Percentiles rank a stretch among this genome's conserved stretches.
These are phyloP conservation scores for Fusarium austroafricanum DNA, from an alignment of 2,329 filamentous ascomycete species.

Conservation along the genomic window DNA sequence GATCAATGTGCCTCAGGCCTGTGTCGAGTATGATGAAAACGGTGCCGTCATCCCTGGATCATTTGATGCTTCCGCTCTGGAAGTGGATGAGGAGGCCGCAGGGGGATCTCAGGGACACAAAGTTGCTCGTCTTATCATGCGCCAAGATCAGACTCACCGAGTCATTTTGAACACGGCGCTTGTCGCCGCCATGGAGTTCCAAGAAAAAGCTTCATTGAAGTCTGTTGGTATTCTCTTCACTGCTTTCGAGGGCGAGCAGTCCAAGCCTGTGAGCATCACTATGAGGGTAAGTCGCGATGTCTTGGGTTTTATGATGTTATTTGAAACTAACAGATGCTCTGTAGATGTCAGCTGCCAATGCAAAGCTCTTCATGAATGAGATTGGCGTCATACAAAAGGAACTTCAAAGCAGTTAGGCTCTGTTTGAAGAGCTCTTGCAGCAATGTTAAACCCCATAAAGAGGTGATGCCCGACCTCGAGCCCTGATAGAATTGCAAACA, in stretches of 20 bases:
- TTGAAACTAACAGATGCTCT: slow-evolving; percentile 11
- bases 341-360: slow-evolving; percentile 66
- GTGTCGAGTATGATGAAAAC: slow-evolving; percentile 66
- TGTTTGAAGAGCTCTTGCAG: slow-evolving; percentile 12
- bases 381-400: slow-evolving; percentile 63
- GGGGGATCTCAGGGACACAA: slow-evolving; percentile 52
- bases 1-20: slow-evolving; percentile 77
- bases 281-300: slow-evolving; percentile 64
- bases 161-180: slow-evolving; percentile 89
- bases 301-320: not conserved
- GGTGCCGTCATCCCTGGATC: slow-evolving; percentile 62
- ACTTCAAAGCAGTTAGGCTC: slow-evolving; percentile 55
- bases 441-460: slow-evolving; percentile 21
- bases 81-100: slow-evolving; percentile 56
- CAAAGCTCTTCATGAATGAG: slow-evolving; percentile 64
- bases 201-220: slow-evolving; percentile 79
- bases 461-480: slow-evolving; percentile 17
- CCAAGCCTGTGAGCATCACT: slow-evolving; percentile 68
- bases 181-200: slow-evolving; percentile 81
- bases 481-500: slow-evolving; percentile 19
- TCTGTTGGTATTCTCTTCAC: slow-evolving; percentile 75
- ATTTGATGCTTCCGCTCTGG: slow-evolving; percentile 66
- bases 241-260: slow-evolving; percentile 67
- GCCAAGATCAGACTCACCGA: slow-evolving; percentile 88
- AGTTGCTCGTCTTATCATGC: slow-evolving; percentile 83